Evolutionary conservation across 306 rosid species (phyloP).

Genomic region (Malus asiatica): DNA sequence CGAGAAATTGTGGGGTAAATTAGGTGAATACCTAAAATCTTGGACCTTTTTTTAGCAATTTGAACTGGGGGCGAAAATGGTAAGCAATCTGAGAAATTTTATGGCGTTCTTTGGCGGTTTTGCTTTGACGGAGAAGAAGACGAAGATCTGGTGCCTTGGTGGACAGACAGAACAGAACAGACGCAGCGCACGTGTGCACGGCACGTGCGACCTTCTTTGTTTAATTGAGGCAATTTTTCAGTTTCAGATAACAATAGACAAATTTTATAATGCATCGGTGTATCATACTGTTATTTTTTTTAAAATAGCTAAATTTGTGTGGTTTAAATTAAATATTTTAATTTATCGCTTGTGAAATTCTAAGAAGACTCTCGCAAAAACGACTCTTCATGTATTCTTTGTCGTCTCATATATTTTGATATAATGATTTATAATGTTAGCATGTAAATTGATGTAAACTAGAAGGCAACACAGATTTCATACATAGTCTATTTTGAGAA

Average conservation of each 20-base stretch:
- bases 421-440: too few relatives aligned
- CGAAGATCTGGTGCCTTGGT: neutral
- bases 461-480: too few relatives aligned
- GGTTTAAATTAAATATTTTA: too few relatives aligned
- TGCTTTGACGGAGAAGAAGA: constrained; percentile 6
- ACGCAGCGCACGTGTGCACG: neutral
- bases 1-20: neutral
- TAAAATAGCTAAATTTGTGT: too few relatives aligned
- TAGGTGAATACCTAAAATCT: neutral
- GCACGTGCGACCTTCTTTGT: constrained; percentile 5
- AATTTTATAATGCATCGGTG: too few relatives aligned
- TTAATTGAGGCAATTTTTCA: neutral
- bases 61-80: neutral
- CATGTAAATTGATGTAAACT: too few relatives aligned
- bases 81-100: neutral
- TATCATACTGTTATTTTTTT: neutral
- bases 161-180: neutral
- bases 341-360: too few relatives aligned
- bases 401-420: rapidly evolving
- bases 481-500: too few relatives aligned
- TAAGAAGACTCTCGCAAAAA: too few relatives aligned
- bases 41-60: neutral
- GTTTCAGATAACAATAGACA: neutral
- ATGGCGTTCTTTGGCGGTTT: neutral
- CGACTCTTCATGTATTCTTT: too few relatives aligned